Evolutionary conservation across 805 yeast species (phyloP).

Genomic region (Pichia californica): DNA sequence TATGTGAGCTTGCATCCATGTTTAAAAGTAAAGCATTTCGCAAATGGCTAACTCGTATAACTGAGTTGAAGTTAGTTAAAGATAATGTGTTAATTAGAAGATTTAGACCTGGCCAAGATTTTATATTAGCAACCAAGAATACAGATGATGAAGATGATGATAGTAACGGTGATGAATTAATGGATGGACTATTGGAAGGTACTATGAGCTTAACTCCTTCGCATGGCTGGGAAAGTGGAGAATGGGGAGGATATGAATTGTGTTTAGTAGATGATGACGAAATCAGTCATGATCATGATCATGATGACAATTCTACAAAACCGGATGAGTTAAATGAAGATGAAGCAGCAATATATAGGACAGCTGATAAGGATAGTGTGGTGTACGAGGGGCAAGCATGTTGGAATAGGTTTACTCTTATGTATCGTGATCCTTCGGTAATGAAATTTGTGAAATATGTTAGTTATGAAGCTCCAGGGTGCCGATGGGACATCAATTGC

Average conservation of each 20-base stretch:
- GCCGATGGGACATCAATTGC: conserved; percentile 84
- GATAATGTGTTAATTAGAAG: conserved; percentile 72
- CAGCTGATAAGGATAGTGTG: conserved; percentile 66
- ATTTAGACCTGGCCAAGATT: conserved; percentile 93
- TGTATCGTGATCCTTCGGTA: conserved; percentile 80
- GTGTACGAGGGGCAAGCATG: conserved; percentile 72
- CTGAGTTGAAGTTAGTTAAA: conserved; percentile 54
- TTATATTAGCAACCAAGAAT: conserved; percentile 71
- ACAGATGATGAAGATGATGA: conserved; percentile 30
- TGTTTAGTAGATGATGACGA: conserved; percentile 63
- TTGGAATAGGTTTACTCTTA: conserved; percentile 75
- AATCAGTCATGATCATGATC: conserved; percentile 25
- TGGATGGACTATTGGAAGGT: conserved; percentile 63
- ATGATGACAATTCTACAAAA: neutral
- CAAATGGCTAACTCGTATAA: conserved; percentile 60
- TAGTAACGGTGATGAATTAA: conserved; percentile 19
- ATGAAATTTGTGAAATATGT: conserved; percentile 90
- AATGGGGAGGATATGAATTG: conserved; percentile 89
- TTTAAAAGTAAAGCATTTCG: conserved; percentile 56
- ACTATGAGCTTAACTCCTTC: conserved; percentile 79
- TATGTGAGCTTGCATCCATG: conserved; percentile 52
- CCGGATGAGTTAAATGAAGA: conserved; percentile 33
- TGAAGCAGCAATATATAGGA: conserved; percentile 82
- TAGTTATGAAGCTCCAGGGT: conserved; percentile 79
- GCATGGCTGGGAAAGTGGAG: conserved; percentile 82